Evolutionary conservation across 805 yeast genomes (phyloP), one percentile per base, ranked within the genome.

Genomic region (Suhomyces vadensis): DNA sequence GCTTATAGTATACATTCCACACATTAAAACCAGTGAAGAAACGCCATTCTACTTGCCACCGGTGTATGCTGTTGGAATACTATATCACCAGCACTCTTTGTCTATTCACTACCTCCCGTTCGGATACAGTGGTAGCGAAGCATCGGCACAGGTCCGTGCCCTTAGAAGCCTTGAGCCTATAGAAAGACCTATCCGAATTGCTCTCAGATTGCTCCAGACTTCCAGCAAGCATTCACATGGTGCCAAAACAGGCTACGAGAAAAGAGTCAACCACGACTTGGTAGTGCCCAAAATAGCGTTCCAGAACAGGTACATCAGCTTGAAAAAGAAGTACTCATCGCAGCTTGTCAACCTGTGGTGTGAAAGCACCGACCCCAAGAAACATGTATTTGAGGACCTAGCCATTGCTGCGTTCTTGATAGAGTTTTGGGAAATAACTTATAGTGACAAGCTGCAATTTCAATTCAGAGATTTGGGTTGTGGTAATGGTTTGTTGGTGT

Each of bases 361-460:
- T n/a, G 98, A 92, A 64, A 82, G 84, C 23, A 92, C 98, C 2
- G 97, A 92, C 64, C 97, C 97, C 2, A 79, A 84, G 54, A 92
- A 92, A 61, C 98, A 92, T 66, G 97, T 92, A 0, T 92, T 91
- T 67, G 98, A 92, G 69, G 98, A 92, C 61, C 78, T 92, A 42
- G 95, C 96, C 3, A 91, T 92, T 53, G 97, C 97, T 1, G 96
- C 97, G 0, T 92, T 92, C 54, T 71, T 92, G 48, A 87, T 92
- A 21, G 96, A 88, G 65, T 73, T 87, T 26, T 92, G 98, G 98
- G 64, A 64, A 6, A 69, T 74, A 37, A 59, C 58, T 24, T 77
- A 76, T 51, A 64, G 65, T 17, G 61, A 58, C 25, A 65, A 70
- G 31, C 54, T 59, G 4, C 67, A 66, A 3, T 81, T 85, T 54